These are phyloP conservation scores for Euphorbia celastroides DNA, from an alignment of 441 rosid genomes.

Conservation along the genomic window DNA sequence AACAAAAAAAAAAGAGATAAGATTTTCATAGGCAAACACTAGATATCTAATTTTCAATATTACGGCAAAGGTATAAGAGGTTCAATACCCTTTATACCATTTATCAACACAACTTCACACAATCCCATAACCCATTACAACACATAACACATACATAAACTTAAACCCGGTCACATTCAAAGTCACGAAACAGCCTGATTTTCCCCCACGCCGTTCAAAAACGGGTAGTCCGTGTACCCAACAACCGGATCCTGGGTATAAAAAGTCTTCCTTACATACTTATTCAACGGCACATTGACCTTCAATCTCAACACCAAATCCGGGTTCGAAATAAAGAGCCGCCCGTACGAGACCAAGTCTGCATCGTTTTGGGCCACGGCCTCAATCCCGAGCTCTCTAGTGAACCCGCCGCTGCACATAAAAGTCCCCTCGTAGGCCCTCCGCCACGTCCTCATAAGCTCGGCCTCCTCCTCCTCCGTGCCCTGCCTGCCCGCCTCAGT, in stretches of 20 bases:
- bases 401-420: conserved; percentile 76
- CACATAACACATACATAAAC: background rate
- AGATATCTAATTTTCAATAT: too few species aligned
- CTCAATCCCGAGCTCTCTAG: conserved; percentile 62
- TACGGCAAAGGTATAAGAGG: background rate
- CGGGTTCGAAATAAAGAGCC: conserved; percentile 78
- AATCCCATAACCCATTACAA: background rate
- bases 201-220: conserved; percentile 24
- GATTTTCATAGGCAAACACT: too few species aligned
- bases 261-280: conserved; percentile 67
- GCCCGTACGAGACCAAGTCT: conserved; percentile 74
- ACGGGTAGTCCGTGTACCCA: conserved; percentile 87
- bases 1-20: too few species aligned
- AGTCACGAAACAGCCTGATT: conserved; percentile 39
- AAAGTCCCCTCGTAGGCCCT: conserved; percentile 63
- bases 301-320: conserved; percentile 64
- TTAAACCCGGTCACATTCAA: conserved; percentile 23
- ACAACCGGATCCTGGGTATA: conserved; percentile 72
- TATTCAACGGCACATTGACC: conserved; percentile 55
- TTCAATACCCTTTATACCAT: background rate
- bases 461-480: conserved; percentile 68
- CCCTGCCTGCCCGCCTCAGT: conserved; percentile 69
- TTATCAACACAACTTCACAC: background rate
- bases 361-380: conserved; percentile 69
- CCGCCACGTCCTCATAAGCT: conserved; percentile 48